A percentile compares a stretch with the other conserved stretches of the same genome.
Conservation (phyloP, 2,329 filamentous ascomycete species). For the Aspergillus tanneri region DNA sequence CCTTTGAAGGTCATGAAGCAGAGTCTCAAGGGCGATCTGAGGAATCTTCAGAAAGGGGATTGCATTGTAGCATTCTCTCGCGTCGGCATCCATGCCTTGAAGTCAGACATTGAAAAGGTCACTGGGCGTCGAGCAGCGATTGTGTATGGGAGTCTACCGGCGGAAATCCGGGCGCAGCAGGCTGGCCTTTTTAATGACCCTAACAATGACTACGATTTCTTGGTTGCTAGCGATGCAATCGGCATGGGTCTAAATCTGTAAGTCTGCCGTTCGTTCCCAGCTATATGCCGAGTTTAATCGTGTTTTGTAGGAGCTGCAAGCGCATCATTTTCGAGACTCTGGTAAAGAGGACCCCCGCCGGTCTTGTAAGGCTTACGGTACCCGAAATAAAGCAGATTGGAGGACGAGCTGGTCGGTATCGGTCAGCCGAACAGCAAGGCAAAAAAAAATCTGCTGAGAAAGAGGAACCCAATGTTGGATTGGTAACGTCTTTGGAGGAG, state of each 20-base stretch:
- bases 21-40: constrained; percentile 64
- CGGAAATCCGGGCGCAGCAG: constrained; percentile 88
- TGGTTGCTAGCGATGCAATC: constrained; percentile 93
- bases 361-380: constrained; percentile 59
- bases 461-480: constrained; percentile 54
- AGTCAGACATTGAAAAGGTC: constrained; percentile 69
- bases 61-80: constrained; percentile 86
- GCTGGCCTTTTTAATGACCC: constrained; percentile 93
- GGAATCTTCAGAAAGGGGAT: constrained; percentile 78
- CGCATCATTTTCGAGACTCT: constrained; percentile 82
- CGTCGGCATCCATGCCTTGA: constrained; percentile 75
- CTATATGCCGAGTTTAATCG: constrained; percentile 12
- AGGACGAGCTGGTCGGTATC: constrained; percentile 84
- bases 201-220: constrained; percentile 88
- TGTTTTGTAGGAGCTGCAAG: constrained; percentile 64
- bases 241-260: constrained; percentile 96
- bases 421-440: constrained; percentile 62
- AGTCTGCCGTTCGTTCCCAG: constrained; percentile 28
- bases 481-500: constrained; percentile 74
- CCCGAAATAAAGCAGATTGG: constrained; percentile 94
- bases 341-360: constrained; percentile 66
- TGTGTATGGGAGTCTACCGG: constrained; percentile 87
- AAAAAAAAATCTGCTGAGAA: constrained; percentile 17
- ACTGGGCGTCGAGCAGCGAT: constrained; percentile 84
- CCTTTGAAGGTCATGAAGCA: constrained; percentile 65